Base-by-base conservation (phyloP, 2,329 filamentous ascomycete species). In the Venturia pyrina region DNA sequence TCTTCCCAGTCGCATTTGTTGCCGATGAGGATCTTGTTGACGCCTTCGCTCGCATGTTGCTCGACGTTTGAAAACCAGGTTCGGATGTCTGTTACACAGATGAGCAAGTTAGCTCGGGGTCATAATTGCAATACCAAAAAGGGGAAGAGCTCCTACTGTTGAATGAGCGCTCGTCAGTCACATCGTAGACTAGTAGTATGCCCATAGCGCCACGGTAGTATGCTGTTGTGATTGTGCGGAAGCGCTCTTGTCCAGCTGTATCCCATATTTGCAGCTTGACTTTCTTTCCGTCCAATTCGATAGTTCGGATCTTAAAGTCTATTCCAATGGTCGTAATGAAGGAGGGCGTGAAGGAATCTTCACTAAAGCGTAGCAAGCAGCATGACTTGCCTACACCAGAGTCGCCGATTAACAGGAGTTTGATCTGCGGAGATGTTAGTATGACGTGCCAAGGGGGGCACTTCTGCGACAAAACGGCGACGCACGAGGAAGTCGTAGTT, bases 1-100 rank as follows among this genome's bases (percentile, higher is more conserved):
- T 99, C 95, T 79, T 98, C 95, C 95, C 95, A 98, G 80, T 99
- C 95, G 81, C 95, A 99, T 82, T 99, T 99, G 85, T 99, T 99
- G 77, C 95, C 95, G 71, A 99, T 97, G 70, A 99, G 86, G 75
- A 99, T 98, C 84, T 98, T 99, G 87, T 98, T 97, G 75, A 99
- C 95, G 73, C 95, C 95, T 81, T 98, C 95, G 73, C 91, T 96
- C 67, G 95, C 95, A 80, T 99, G 93, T 79, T 96, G 93, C 78
- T 97, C 93, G 72, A 97, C 93, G 80, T 99, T 98, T 75, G 93
- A 93, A 81, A 99, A 99, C 95, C 95, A 99, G 71, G 95, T 98
- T 75, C 93, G 89, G 78, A 99, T 99, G 80, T 99, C 95, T 98
- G 75, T 57, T 46, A 17, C 37, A 34, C 48, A 62, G 56, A 17